Percentiles rank a stretch among this genome's conserved stretches.
These are phyloP conservation scores for Entomophthora muscae DNA, from an alignment of 371 early-diverging fungal genomes.

Conservation along the genomic window DNA sequence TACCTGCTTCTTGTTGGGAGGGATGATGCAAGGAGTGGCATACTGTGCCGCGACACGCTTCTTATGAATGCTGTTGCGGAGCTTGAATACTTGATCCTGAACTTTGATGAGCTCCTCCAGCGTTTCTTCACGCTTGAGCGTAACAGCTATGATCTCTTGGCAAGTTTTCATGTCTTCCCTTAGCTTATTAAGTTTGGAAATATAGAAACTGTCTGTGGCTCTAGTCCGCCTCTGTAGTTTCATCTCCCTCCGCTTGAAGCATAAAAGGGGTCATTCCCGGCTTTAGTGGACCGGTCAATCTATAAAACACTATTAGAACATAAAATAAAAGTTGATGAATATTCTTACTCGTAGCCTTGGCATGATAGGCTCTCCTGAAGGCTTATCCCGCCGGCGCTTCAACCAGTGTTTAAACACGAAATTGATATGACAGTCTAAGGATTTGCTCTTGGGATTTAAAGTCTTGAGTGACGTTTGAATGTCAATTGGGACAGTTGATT, in stretches of 20 bases:
- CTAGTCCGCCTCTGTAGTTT: conserved; percentile 73
- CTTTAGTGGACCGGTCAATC: conserved; percentile 40
- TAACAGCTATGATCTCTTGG: neutral
- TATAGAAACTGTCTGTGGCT: conserved; percentile 67
- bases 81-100: neutral
- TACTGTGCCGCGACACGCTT: neutral
- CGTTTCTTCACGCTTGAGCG: neutral
- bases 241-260: conserved; percentile 87
- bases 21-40: neutral
- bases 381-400: neutral
- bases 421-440: neutral
- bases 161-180: conserved; percentile 43
- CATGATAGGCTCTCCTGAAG: conserved; percentile 24
- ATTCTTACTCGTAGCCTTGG: conserved; percentile 12
- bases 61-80: neutral
- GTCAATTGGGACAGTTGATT: neutral
- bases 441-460: conserved; percentile 2
- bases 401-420: conserved; percentile 9
- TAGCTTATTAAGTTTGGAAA: conserved; percentile 66
- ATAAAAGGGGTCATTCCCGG: conserved; percentile 84
- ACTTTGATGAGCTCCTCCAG: neutral
- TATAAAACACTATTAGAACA: conserved; percentile 10
- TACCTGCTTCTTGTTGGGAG: neutral
- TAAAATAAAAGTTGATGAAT: neutral
- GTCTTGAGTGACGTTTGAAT: neutral